phyloP scores from a whole-genome alignment of 495 filamentous ascomycete species.

The Penicillium crystallinum region DNA sequence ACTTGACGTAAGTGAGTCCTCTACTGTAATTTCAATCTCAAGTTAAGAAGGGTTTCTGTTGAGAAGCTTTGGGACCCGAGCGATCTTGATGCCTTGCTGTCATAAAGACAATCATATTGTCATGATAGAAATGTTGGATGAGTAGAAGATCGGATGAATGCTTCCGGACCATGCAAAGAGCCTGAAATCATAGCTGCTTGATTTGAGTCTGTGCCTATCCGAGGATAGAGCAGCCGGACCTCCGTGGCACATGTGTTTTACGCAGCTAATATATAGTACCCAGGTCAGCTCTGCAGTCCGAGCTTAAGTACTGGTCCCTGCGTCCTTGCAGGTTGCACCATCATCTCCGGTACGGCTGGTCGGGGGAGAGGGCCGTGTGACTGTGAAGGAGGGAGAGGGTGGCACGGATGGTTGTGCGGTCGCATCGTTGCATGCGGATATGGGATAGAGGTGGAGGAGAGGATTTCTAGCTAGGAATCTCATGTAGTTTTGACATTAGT shows the following conservation, averaged over 20 bases:
- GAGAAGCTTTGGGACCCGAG: no score
- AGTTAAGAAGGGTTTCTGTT: background rate
- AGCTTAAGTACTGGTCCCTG: constrained; percentile 24
- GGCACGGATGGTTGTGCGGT: constrained; percentile 15
- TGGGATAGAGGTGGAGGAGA: background rate
- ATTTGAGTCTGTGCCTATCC: background rate
- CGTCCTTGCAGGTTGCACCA: constrained; percentile 13
- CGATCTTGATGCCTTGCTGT: background rate
- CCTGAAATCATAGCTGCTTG: background rate
- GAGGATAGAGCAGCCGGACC: background rate
- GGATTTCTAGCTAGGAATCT: background rate
- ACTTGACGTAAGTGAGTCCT: background rate
- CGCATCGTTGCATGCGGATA: constrained; percentile 13
- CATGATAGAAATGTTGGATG: no score
- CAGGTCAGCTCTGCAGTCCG: background rate
- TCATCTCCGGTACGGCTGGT: constrained; percentile 17
- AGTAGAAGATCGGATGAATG: no score
- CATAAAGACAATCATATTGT: no score
- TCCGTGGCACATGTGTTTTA: background rate
- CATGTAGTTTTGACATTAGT: background rate
- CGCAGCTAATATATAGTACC: background rate
- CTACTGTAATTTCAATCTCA: background rate
- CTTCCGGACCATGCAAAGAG: background rate
- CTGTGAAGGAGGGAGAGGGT: constrained; percentile 13
- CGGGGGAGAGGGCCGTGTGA: constrained; percentile 18